Percentiles rank a stretch among this genome's conserved stretches.
phyloP scores from a whole-genome alignment of 805 yeast species.

The Barnettozyma sucrosica region DNA sequence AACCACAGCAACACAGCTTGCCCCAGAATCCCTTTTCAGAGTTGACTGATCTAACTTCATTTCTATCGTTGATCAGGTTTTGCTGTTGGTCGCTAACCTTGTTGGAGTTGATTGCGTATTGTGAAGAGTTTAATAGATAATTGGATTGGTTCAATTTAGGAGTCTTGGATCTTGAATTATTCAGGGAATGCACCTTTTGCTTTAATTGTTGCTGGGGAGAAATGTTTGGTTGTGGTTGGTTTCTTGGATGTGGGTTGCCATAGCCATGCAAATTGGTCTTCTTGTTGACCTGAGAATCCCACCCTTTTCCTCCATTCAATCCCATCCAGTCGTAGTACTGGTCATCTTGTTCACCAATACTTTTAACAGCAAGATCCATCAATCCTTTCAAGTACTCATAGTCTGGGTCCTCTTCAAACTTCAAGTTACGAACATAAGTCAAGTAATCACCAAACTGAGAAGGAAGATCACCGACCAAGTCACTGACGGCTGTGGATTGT shows the following conservation, averaged over 20 bases:
- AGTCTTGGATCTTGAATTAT: conserved; percentile 24
- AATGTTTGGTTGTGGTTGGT: conserved; percentile 25
- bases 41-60: conserved; percentile 18
- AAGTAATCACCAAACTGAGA: conserved; percentile 90
- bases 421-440: conserved; percentile 79
- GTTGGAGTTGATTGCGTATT: conserved; percentile 22
- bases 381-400: conserved; percentile 79
- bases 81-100: conserved; percentile 24
- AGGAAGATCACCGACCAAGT: conserved; percentile 68
- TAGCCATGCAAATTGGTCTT: conserved; percentile 94
- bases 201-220: conserved; percentile 20
- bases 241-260: conserved; percentile 82
- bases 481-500: conserved; percentile 80
- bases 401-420: conserved; percentile 92
- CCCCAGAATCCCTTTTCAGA: conserved; percentile 25
- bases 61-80: conserved; percentile 21
- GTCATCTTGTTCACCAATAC: conserved; percentile 67
- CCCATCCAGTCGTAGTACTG: conserved; percentile 98
- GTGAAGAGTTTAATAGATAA: conserved; percentile 24
- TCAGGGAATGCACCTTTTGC: conserved; percentile 25
- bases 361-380: conserved; percentile 71
- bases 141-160: conserved; percentile 22
- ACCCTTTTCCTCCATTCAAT: conserved; percentile 89
- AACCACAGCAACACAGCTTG: conserved; percentile 24
- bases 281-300: conserved; percentile 86